These are phyloP conservation scores for Solanum sitiens DNA, from an alignment of 257 asterid species.

Conservation along the genomic window DNA sequence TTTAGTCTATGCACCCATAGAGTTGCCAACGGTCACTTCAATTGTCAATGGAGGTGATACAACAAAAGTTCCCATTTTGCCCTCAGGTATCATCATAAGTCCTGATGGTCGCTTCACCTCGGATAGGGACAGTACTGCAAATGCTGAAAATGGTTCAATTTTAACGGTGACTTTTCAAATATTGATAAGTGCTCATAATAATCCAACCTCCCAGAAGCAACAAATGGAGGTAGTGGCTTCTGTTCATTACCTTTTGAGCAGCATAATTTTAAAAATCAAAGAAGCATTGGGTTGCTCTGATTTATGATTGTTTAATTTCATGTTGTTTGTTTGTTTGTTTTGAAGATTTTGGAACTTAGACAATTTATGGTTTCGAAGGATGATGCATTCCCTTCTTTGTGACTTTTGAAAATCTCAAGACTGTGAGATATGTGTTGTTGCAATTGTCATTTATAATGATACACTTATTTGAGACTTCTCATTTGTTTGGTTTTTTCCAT, in stretches of 20 bases:
- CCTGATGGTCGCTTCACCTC: conserved; percentile 20
- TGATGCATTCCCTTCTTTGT: neutral
- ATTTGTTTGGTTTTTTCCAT: neutral
- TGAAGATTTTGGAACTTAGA: neutral
- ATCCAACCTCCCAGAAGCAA: conserved; percentile 20
- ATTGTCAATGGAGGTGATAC: conserved; percentile 35
- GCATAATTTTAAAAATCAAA: conserved; percentile 38
- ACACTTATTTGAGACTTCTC: neutral
- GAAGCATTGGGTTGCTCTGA: conserved; percentile 18
- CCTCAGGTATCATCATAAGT: conserved; percentile 56
- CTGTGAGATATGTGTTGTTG: neutral
- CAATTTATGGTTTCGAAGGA: neutral
- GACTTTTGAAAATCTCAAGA: neutral
- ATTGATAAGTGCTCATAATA: neutral
- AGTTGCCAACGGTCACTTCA: neutral
- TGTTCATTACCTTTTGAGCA: conserved; percentile 32
- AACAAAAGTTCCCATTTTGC: conserved; percentile 27
- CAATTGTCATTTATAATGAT: too few species aligned
- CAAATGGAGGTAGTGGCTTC: conserved; percentile 38
- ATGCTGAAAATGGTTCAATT: conserved; percentile 26
- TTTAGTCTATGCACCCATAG: conserved; percentile 43
- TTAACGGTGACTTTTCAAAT: conserved; percentile 46
- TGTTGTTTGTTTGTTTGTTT: neutral
- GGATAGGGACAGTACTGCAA: neutral
- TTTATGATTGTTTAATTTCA: neutral